phyloP scores from a whole-genome alignment of 495 filamentous ascomycete genomes.

The Annulohypoxylon nitens region DNA sequence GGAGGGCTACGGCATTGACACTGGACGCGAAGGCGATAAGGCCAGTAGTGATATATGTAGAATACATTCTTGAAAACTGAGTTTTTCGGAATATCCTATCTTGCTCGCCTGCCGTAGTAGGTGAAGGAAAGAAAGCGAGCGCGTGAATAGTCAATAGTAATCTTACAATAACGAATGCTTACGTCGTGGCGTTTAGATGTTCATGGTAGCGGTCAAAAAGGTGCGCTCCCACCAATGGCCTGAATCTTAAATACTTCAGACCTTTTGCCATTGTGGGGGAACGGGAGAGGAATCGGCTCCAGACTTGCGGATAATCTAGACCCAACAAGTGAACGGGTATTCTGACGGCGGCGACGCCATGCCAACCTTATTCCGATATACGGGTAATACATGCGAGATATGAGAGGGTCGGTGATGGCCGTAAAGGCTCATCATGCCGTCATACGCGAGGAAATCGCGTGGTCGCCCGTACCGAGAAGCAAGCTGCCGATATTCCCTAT shows the following conservation, averaged over 20 bases:
- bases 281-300: neutral
- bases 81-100: neutral
- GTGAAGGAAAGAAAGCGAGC: neutral
- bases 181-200: neutral
- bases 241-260: constrained; percentile 32
- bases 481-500: neutral
- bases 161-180: constrained; percentile 27
- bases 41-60: constrained; percentile 8
- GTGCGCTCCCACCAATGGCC: neutral
- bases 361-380: constrained; percentile 24
- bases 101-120: neutral
- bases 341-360: neutral
- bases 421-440: constrained; percentile 25
- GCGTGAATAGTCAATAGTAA: neutral
- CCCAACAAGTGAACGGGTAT: constrained; percentile 5
- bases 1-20: constrained; percentile 8
- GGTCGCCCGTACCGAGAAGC: neutral
- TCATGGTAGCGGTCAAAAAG: constrained; percentile 9
- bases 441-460: constrained; percentile 27
- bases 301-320: constrained; percentile 12
- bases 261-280: constrained; percentile 7
- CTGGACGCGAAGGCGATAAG: constrained; percentile 17
- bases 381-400: neutral
- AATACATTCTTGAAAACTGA: constrained; percentile 21
- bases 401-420: constrained; percentile 6